phyloP scores from a whole-genome alignment of 805 yeast genomes.

The Cyberlindnera lachancei region DNA sequence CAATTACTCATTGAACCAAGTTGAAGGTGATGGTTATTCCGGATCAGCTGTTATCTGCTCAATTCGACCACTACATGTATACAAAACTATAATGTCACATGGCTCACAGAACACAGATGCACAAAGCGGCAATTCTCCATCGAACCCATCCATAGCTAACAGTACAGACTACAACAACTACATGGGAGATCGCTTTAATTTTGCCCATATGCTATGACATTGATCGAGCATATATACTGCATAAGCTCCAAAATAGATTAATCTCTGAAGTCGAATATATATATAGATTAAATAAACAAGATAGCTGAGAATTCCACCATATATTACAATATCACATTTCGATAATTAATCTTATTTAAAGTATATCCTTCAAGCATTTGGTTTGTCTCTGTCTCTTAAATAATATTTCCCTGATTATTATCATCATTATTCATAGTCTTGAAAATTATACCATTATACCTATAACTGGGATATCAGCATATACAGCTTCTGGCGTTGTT shows the following conservation, averaged over 20 bases:
- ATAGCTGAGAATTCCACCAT: too few relatives aligned
- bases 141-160: too few relatives aligned
- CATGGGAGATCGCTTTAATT: slow-evolving; percentile 7
- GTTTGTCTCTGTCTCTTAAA: too few relatives aligned
- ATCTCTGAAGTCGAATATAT: neutral
- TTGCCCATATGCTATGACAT: slow-evolving; percentile 3
- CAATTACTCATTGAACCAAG: slow-evolving; percentile 13
- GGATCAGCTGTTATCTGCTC: slow-evolving; percentile 32
- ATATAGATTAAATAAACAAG: slow-evolving; percentile 2
- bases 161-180: slow-evolving; percentile 7
- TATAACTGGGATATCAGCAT: too few relatives aligned
- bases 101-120: slow-evolving; percentile 3
- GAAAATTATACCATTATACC: too few relatives aligned
- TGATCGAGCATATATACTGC: too few relatives aligned
- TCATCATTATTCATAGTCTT: too few relatives aligned
- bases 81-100: slow-evolving; percentile 16
- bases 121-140: slow-evolving; percentile 4
- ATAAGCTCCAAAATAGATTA: neutral
- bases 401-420: too few relatives aligned
- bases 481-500: too few relatives aligned
- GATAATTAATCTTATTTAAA: too few relatives aligned
- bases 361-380: too few relatives aligned
- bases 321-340: too few relatives aligned
- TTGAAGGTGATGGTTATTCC: slow-evolving; percentile 36
- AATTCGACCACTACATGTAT: slow-evolving; percentile 27